phyloP scores from a whole-genome alignment of 148 eudicot genomes.

The Tetragonia tetragonoides region DNA sequence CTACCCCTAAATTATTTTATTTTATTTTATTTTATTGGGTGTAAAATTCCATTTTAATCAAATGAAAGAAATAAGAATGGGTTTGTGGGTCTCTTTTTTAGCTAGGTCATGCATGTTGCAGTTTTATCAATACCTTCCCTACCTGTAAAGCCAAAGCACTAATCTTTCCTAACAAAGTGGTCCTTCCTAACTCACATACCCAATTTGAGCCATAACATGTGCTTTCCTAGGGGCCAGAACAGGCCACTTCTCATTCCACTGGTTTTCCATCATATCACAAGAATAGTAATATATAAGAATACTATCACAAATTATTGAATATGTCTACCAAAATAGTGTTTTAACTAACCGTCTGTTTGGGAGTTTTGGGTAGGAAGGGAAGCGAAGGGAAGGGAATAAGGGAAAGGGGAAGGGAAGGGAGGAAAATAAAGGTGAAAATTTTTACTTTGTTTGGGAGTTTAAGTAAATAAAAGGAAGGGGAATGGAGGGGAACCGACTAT shows the following conservation, averaged over 20 bases:
- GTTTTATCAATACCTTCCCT: constrained; percentile 12
- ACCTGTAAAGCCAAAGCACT: constrained; percentile 33
- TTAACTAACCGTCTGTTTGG: too few relatives aligned
- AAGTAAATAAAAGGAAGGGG: too few relatives aligned
- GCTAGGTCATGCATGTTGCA: constrained; percentile 4
- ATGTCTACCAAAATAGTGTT: not conserved
- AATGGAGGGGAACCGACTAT: too few relatives aligned
- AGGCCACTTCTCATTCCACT: constrained; percentile 16
- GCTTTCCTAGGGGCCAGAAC: constrained; percentile 4
- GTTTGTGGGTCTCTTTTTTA: not conserved
- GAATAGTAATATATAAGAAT: not conserved
- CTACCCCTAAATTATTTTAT: not conserved
- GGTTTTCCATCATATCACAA: constrained; percentile 22
- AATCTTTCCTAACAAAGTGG: constrained; percentile 22
- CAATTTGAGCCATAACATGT: constrained; percentile 28
- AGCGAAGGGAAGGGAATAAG: too few relatives aligned
- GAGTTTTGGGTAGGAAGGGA: too few relatives aligned
- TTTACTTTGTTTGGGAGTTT: too few relatives aligned
- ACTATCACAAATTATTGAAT: not conserved
- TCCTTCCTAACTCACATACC: constrained; percentile 12
- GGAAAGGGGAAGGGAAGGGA: too few relatives aligned
- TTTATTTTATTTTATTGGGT: not conserved
- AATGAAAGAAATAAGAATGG: not conserved
- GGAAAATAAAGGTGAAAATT: too few relatives aligned
- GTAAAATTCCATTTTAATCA: not conserved